Conservation (phyloP, 2,329 filamentous ascomycete genomes). For the Thelonectria blattea region DNA sequence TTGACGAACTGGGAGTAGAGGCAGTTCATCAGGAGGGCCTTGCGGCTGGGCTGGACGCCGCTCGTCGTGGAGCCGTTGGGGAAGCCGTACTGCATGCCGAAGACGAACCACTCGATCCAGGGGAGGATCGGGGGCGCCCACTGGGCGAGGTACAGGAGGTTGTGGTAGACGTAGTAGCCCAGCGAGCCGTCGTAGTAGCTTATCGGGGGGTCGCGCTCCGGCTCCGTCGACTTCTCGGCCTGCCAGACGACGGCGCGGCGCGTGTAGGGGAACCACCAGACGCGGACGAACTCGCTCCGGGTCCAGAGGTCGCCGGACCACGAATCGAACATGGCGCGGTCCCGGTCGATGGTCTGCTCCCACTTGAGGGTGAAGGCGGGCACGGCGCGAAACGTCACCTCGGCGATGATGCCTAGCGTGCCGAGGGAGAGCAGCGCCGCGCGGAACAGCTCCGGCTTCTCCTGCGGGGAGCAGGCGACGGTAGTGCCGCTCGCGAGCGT, state of each 20-base stretch:
- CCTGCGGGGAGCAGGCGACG: conserved; percentile 70
- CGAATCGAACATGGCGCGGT: conserved; percentile 69
- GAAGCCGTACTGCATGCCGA: conserved; percentile 97
- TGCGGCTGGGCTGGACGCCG: conserved; percentile 80
- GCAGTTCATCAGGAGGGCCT: conserved; percentile 93
- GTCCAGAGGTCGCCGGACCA: conserved; percentile 84
- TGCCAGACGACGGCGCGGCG: conserved; percentile 87
- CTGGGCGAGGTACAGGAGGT: conserved; percentile 81
- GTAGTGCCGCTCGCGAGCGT: conserved; percentile 82
- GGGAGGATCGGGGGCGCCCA: conserved; percentile 81
- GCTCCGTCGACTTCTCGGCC: conserved; percentile 76
- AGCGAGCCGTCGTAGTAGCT: conserved; percentile 83
- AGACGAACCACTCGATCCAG: conserved; percentile 94
- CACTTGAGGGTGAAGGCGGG: conserved; percentile 85
- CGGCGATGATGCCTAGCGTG: conserved; percentile 87
- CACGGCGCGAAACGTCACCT: conserved; percentile 83
- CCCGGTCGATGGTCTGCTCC: conserved; percentile 78
- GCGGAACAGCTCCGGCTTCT: conserved; percentile 81
- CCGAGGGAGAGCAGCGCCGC: conserved; percentile 88
- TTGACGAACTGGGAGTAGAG: conserved; percentile 99
- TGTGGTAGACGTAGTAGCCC: conserved; percentile 91
- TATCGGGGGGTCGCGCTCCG: conserved; percentile 62
- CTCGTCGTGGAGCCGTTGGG: conserved; percentile 68
- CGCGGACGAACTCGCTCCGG: conserved; percentile 83
- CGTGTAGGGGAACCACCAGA: conserved; percentile 98